phyloP scores from a whole-genome alignment of 208 protist species.

The Crithidia acanthocephali region DNA sequence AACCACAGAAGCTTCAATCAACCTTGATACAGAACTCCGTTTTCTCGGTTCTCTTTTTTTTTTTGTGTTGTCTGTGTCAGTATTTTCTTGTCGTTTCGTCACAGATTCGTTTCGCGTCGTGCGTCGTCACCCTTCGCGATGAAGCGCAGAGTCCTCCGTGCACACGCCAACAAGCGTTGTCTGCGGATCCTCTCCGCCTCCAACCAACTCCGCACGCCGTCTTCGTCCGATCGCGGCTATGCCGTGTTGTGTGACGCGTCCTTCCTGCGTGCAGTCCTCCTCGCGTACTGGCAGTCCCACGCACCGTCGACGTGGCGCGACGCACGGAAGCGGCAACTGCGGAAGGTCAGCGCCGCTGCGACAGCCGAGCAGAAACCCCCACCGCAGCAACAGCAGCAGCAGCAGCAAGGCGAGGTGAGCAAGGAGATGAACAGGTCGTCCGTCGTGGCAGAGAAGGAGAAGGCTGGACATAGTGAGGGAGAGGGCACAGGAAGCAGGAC shows the following conservation, averaged over 20 bases:
- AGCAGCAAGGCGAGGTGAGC: background rate
- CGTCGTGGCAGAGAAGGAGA: too few relatives aligned
- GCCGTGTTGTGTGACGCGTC: constrained; percentile 79
- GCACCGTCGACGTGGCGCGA: constrained; percentile 26
- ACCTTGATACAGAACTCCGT: too few relatives aligned
- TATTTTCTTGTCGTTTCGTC: too few relatives aligned
- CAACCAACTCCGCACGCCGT: constrained; percentile 41
- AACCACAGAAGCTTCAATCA: too few relatives aligned
- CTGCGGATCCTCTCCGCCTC: constrained; percentile 69
- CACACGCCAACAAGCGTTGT: constrained; percentile 81
- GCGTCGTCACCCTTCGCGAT: too few relatives aligned
- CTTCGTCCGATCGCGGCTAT: constrained; percentile 34
- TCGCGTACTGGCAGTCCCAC: constrained; percentile 45
- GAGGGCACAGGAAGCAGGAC: background rate
- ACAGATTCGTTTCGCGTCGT: too few relatives aligned
- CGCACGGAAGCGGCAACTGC: constrained; percentile 27
- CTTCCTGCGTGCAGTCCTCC: constrained; percentile 68
- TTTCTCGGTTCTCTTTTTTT: too few relatives aligned
- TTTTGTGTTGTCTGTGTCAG: too few relatives aligned
- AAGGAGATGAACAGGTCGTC: background rate
- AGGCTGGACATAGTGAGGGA: too few relatives aligned
- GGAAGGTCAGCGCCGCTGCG: constrained; percentile 8
- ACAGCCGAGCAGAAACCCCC: background rate
- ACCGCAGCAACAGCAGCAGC: background rate
- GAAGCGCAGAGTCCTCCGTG: constrained; percentile 82